Conservation (phyloP, 2,329 filamentous ascomycete genomes). For the Juglanconis sp. region DNA sequence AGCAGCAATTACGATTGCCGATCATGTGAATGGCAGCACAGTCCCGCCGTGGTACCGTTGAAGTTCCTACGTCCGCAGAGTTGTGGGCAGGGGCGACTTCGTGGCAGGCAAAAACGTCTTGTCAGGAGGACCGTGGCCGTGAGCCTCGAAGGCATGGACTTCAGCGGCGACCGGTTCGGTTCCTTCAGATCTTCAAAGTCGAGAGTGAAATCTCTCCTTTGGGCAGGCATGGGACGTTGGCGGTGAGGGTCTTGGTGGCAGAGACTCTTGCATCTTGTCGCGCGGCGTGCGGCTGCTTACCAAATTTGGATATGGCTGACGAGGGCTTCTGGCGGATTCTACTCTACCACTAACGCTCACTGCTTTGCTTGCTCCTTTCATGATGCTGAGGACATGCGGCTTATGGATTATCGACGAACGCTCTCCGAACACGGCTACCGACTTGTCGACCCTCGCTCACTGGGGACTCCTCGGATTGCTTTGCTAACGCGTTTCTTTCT, state of each 20-base stretch:
- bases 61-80: not conserved
- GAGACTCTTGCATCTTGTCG: conserved; percentile 18
- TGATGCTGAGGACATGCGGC: conserved; percentile 20
- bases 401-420: conserved; percentile 16
- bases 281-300: conserved; percentile 18
- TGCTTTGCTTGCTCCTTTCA: conserved; percentile 32
- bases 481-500: conserved; percentile 64
- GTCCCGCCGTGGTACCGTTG: not conserved
- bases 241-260: conserved; percentile 8
- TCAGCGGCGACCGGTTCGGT: not conserved
- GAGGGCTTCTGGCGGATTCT: not conserved
- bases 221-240: not conserved
- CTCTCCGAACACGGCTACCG: conserved; percentile 8
- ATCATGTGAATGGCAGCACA: conserved; percentile 1
- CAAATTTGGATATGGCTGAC: conserved; percentile 21
- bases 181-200: not conserved
- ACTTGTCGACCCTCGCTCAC: conserved; percentile 21
- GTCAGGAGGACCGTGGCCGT: not conserved
- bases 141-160: not conserved
- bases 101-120: not conserved
- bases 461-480: conserved; percentile 46
- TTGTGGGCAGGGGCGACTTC: not conserved
- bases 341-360: conserved; percentile 28
- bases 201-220: not conserved
- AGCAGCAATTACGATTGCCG: conserved; percentile 26